Base-by-base conservation (phyloP, 208 protist species). In the Leishmania amazonensis region DNA sequence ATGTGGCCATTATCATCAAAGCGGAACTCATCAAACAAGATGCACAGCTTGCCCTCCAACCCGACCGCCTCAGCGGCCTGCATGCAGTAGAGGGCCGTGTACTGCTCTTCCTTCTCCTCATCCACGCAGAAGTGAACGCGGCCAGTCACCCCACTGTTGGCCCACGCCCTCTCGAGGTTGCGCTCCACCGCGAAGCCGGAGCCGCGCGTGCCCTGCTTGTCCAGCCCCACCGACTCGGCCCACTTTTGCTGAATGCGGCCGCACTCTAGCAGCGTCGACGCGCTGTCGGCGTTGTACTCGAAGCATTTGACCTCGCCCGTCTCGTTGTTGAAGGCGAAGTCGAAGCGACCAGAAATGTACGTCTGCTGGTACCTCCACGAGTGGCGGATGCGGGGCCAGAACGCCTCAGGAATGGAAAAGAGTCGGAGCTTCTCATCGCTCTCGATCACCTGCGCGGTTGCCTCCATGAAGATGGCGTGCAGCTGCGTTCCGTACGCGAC, bases 261-360 rank as follows among this genome's bases (percentile, higher is more conserved):
- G 81, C 94, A 96, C 83, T 98, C 95, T 67, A 98, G 83, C 73
- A 98, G 84, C 73, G 93, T 96, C 8, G 93, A 94, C 35, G 95
- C 94, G 85, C 95, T 98, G 78, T 98, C 95, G 9, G 95, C 95
- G 87, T 98, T 98, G 90, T 98, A 98, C 87, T 98, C 95, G 81
- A 97, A 97, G 79, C 93, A 95, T 86, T 98, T 98, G 82, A 98
- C 88, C 45, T 81, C 38, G 38, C 92, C 79, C 24, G 86, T 94
- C 42, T 89, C 79, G 80, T 92, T 91, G 87, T 97, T 90, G 85
- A 90, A 96, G 57, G 89, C 93, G 81, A 98, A 97, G 86, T 98
- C 95, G 84, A 98, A 97, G 78, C 95, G 94, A 47, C 95, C 95
- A 24, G 90, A 93, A 81, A 98, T 94, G 77, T 81, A 89, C 28